phyloP scores from a whole-genome alignment of 164 flowering plant genomes.

The Kalanchoe fedtschenkoi region DNA sequence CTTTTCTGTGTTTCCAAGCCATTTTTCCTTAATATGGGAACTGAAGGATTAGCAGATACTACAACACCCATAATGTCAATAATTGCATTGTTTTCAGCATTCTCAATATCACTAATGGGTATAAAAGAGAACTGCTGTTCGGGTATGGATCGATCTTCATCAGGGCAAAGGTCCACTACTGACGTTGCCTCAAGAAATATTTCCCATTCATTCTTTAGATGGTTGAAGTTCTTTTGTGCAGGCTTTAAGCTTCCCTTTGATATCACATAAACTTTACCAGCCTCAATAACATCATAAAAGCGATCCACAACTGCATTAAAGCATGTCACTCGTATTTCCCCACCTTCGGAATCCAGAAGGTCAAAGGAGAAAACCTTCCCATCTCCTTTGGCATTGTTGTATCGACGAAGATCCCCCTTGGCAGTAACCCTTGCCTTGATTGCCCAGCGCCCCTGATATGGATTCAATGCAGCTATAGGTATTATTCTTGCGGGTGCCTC shows the following conservation, averaged over 20 bases:
- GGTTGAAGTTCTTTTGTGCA: conserved; percentile 91
- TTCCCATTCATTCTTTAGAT: conserved; percentile 93
- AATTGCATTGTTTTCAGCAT: conserved; percentile 58
- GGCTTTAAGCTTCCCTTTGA: conserved; percentile 92
- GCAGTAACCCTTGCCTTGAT: conserved; percentile 97
- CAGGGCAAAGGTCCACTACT: conserved; percentile 62
- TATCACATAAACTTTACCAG: conserved; percentile 77
- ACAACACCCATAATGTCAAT: conserved; percentile 82
- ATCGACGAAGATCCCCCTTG: conserved; percentile 85
- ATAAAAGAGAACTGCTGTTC: conserved; percentile 74
- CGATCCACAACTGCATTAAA: conserved; percentile 89
- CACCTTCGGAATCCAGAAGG: conserved; percentile 91
- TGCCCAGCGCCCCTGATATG: conserved; percentile 98
- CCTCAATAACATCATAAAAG: conserved; percentile 67
- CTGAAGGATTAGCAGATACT: conserved; percentile 63
- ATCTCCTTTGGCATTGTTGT: conserved; percentile 94
- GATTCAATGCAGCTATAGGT: conserved; percentile 87
- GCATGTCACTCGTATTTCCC: conserved; percentile 95
- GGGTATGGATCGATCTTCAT: conserved; percentile 86
- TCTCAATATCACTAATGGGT: conserved; percentile 77
- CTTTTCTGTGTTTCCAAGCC: conserved; percentile 98
- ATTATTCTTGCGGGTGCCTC: conserved; percentile 92
- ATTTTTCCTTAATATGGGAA: conserved; percentile 82
- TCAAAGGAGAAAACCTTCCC: conserved; percentile 99
- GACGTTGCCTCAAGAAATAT: conserved; percentile 78